Base-by-base conservation (phyloP, 2,329 filamentous ascomycete genomes). In the Grosmannia huntii region DNA sequence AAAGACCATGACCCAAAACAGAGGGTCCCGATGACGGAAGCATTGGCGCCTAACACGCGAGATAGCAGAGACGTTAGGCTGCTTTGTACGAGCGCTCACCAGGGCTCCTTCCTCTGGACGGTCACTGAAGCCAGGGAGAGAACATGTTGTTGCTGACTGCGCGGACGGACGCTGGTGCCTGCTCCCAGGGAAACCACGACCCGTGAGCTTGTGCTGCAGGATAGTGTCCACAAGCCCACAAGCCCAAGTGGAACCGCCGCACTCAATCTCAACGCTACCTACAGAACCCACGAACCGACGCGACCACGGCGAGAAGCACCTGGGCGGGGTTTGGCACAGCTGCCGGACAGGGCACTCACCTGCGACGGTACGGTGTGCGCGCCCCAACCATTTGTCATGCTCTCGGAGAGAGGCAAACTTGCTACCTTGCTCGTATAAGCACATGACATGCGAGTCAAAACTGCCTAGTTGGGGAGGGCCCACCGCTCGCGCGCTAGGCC, bases 1-100 rank as follows among this genome's bases (percentile, higher is more conserved):
- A n/a, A n/a, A n/a, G n/a, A n/a, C n/a, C n/a, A n/a, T n/a, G n/a
- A n/a, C n/a, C n/a, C n/a, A n/a, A n/a, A n/a, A n/a, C 10, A 5
- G 16, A 49, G 14, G 31, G 21, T 16, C 33, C 27, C 57, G 57
- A 55, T 55, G 53, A 59, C 57, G 57, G 57, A 48, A 38, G 48
- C 46, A 33, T 38, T 36, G 54, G 41, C 54, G 54, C 41, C 41
- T 56, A 46, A 55, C 53, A 25, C 3, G 1, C 12, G 23, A 44
- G 19, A 44, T 44, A 44, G 31, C 28, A 53, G 28, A 14, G 31
- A 25, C 6, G 31, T 14, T 9, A 38, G 19, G 28, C 12, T 4
- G 36, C 16, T 33, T 33, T 9, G 36, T 38, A 16, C 36, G 36
- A 14, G 36, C 36, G 36, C 36, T 38, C 36, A 4, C 12, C 12